Evolutionary conservation across 768 basidiomycete genomes (phyloP), one percentile per base, ranked within the genome.

Genomic region (Pleurotus giganteus): DNA sequence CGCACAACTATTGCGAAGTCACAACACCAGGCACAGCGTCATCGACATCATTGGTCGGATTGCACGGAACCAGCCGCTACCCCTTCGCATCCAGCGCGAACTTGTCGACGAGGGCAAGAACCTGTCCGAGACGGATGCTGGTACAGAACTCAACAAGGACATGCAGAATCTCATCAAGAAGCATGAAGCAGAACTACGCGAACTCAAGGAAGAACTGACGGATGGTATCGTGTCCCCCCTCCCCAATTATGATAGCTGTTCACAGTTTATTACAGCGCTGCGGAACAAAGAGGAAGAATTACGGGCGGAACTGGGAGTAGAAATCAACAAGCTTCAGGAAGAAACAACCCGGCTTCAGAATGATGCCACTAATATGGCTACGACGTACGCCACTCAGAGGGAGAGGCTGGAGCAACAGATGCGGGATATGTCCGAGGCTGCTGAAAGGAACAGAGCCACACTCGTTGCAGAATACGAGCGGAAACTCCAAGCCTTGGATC

Each of bases 1-100:
- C 19, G 80, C 81, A 0, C 61, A 64, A 7, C 57, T 83, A 7
- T 59, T 71, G 17, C 78, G 81, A 17, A 77, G 82, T 53, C 55
- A 65, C 34, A 73, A 73, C 45, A 74, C 71, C 21, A 8, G 63
- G 21, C 43, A 62, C 2, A 70, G 72, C 12, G 66, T 76, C 1
- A 66, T 62, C 0, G 46, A 62, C 24, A 62, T 75, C 52, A 47
- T 79, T 2, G 68, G 69, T 19, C 63, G 66, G 49, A 60, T 79
- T 57, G 23, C 57, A 29, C 32, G 42, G 2, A 55, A 57, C 23
- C 31, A 57, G 2, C 60, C 65, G 19, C 43, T 54, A 8, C 23
- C 57, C 8, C 55, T 66, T 41, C 51, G 21, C 13, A 61, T 66
- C 17, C 65, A 66, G 52, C 32, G 24, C 6, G 62, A 66, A 57